Evolutionary conservation across 495 filamentous ascomycete genomes (phyloP).

Genomic region (Aspergillus coremiiformis): DNA sequence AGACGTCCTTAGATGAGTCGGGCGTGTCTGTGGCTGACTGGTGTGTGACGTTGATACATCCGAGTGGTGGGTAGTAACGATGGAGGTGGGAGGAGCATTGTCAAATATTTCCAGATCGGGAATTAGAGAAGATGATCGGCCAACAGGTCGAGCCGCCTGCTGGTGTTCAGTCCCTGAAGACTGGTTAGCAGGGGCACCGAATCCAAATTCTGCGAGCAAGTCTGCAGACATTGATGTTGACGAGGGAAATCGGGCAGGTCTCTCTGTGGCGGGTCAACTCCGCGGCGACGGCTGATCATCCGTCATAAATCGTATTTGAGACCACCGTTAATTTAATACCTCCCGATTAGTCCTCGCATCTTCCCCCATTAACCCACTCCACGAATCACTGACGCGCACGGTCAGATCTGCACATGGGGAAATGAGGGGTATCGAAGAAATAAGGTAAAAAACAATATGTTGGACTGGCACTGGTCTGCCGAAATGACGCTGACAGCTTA

Average conservation of each 20-base stretch:
- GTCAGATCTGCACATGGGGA: conserved; percentile 18
- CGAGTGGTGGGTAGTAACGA: neutral
- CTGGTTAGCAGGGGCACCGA: conserved; percentile 15
- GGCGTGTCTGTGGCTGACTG: neutral
- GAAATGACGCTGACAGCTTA: conserved; percentile 3
- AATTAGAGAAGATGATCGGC: conserved; percentile 20
- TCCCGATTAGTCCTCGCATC: neutral
- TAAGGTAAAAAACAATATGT: conserved; percentile 40
- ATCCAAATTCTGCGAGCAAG: conserved; percentile 63
- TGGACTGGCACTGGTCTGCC: neutral
- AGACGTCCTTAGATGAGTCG: conserved; percentile 3
- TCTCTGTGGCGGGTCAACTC: conserved; percentile 7
- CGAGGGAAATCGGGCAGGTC: neutral
- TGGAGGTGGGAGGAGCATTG: neutral
- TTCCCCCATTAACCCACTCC: conserved; percentile 11
- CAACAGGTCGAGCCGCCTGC: conserved; percentile 5
- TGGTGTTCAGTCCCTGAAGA: conserved; percentile 11
- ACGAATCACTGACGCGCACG: conserved; percentile 10
- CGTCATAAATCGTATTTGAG: neutral
- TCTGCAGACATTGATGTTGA: conserved; percentile 59
- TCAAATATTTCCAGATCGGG: conserved; percentile 18
- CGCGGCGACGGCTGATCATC: neutral
- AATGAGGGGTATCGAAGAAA: conserved; percentile 60
- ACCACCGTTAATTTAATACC: conserved; percentile 14
- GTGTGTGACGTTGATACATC: conserved; percentile 1